Conservation (phyloP, 768 basidiomycete species). For the Vishniacozyma victoriae region DNA sequence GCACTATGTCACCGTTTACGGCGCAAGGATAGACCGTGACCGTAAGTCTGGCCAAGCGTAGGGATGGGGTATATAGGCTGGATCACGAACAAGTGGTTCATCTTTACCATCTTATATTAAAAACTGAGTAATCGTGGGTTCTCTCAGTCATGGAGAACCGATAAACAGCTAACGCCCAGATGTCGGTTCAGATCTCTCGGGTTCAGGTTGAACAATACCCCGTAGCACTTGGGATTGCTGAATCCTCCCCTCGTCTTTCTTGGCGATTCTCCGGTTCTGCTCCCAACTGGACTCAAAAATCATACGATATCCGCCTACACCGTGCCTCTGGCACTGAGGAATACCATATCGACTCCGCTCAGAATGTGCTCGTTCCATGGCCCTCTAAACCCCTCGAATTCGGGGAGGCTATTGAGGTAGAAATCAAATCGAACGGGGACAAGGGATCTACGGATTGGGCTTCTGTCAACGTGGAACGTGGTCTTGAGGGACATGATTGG, state of each 20-base stretch:
- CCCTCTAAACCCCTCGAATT: constrained; percentile 7
- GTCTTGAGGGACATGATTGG: constrained; percentile 16
- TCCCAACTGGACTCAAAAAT: constrained; percentile 21
- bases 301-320: constrained; percentile 19
- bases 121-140: too few relatives aligned
- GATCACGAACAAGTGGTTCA: too few relatives aligned
- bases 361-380: constrained; percentile 21
- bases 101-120: too few relatives aligned
- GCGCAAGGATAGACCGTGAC: too few relatives aligned
- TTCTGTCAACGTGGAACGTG: constrained; percentile 1
- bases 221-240: constrained; percentile 6
- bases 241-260: constrained; percentile 5
- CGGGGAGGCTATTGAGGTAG: constrained; percentile 5
- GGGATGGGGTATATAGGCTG: too few relatives aligned
- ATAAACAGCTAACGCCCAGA: too few relatives aligned
- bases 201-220: constrained; percentile 8
- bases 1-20: too few relatives aligned
- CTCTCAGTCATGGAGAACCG: too few relatives aligned
- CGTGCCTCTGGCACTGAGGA: not conserved
- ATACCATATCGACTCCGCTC: constrained; percentile 4
- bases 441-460: constrained; percentile 10
- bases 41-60: too few relatives aligned
- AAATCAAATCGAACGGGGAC: constrained; percentile 7
- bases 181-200: not conserved
- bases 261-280: constrained; percentile 2